Evolutionary conservation across 257 asterid genomes (phyloP).

Genomic region (Rauvolfia tetraphylla): DNA sequence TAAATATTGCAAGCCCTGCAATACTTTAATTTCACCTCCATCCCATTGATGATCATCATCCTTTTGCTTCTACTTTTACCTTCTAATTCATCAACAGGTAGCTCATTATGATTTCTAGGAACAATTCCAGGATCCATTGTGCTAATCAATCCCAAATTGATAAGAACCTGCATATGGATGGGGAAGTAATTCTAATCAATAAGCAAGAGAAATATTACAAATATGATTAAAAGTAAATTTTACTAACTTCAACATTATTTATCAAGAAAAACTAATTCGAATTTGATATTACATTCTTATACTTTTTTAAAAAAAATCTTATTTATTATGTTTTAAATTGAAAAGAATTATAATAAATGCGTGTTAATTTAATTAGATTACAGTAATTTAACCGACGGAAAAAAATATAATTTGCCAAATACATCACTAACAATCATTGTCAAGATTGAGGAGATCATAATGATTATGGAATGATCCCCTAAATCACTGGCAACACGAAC

Average conservation of each 20-base stretch:
- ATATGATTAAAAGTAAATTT: too few relatives aligned
- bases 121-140: constrained; percentile 23
- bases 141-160: constrained; percentile 21
- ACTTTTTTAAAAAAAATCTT: too few relatives aligned
- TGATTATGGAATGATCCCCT: background rate
- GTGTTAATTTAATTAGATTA: too few relatives aligned
- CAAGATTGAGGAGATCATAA: constrained; percentile 7
- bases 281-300: too few relatives aligned
- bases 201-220: too few relatives aligned
- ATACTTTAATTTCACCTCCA: constrained; percentile 29
- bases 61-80: constrained; percentile 7
- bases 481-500: constrained; percentile 14
- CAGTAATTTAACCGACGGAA: too few relatives aligned
- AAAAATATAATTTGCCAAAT: background rate
- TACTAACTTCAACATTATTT: too few relatives aligned
- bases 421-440: constrained; percentile 17
- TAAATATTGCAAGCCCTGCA: constrained; percentile 34
- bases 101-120: background rate
- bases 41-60: constrained; percentile 15
- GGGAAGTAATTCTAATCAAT: too few relatives aligned
- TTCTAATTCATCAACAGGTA: background rate
- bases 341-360: too few relatives aligned
- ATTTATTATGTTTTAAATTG: too few relatives aligned
- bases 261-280: too few relatives aligned
- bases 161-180: constrained; percentile 14